These are phyloP conservation scores for Prunus armeniaca DNA, from an alignment of 306 rosid genomes.

Conservation along the genomic window DNA sequence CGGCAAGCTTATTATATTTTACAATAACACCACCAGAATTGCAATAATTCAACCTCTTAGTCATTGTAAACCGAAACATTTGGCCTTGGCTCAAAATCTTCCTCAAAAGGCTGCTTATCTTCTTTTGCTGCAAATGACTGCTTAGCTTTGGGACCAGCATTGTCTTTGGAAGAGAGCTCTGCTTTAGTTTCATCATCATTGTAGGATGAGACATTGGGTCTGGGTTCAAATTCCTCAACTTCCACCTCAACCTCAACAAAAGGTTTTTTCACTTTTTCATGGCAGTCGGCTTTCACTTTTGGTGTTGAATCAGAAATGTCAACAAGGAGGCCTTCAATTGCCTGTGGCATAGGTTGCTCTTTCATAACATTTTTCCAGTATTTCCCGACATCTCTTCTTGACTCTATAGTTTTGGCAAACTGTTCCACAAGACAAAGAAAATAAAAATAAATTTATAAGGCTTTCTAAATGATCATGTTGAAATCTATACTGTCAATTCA, in stretches of 20 bases:
- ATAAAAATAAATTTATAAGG: neutral
- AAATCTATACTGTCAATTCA: too few relatives aligned
- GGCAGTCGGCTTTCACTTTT: neutral
- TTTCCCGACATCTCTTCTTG: constrained; percentile 11
- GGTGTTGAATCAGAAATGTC: neutral
- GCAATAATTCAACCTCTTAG: neutral
- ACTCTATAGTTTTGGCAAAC: constrained; percentile 1
- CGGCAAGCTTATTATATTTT: neutral
- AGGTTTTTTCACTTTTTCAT: neutral
- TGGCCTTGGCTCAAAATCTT: constrained; percentile 16
- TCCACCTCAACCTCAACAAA: neutral
- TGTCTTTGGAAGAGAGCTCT: neutral
- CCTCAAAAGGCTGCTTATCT: neutral
- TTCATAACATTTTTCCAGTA: neutral
- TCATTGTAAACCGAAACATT: neutral
- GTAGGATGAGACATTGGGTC: neutral
- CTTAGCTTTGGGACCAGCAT: neutral
- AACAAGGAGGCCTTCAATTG: constrained; percentile 15
- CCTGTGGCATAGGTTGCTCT: constrained; percentile 17
- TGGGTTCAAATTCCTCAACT: constrained; percentile 17
- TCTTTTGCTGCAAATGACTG: neutral
- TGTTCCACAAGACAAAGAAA: neutral
- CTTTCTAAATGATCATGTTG: neutral
- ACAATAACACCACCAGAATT: neutral
- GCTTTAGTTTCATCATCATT: constrained; percentile 2